Base-by-base conservation (phyloP, 345 rosid species). In the Eucalyptus polyanthemos region DNA sequence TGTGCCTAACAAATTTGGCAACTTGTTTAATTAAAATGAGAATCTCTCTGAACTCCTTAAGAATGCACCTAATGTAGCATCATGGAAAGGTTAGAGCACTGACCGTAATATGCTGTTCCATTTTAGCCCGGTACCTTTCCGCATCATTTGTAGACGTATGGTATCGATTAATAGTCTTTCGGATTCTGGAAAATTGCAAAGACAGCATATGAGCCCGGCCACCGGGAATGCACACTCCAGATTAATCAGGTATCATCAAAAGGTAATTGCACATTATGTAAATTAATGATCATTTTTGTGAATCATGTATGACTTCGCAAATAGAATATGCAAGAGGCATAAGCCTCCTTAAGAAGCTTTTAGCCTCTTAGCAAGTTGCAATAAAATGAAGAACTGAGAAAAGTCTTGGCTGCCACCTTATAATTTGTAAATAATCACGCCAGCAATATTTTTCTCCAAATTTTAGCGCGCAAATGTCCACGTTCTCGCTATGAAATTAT, bases 151-250 rank as follows among this genome's bases (percentile, higher is more conserved):
- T 88, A 89, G 89, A 72, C 42, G 88, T 91, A 4, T 9, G 45
- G 88, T 95, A 95, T 87, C 96, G 93, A 19, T 94, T 94, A 45
- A 94, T 88, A 3, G 92, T 94, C 87, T 87, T 90, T 50, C 90
- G 89, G 89, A 92, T 89, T 54, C 96, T 96, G 93, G 80, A 89
- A 51, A 47, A 90, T 58, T 25, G 15, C 15, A 88, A 86, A 86
- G 87, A 69, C 80, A 31, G 42, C 80, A 31, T 31, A 69, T 31
- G 24, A 69, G 80, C 80, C 37, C 13, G 2, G 80, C 24, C 42
- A 65, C 40, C 21, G 6, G 76, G 40, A 15, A 67, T n/a, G 76
- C 76, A 67, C 9, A n/a, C 21, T 67, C 76, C 76, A 67, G n/a
- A n/a, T 67, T 67, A n/a, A 67, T 67, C 76, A 67, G 76, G 76